Base-by-base conservation (phyloP, 2,329 filamentous ascomycete genomes). In the Sporothrix schenckii region DNA sequence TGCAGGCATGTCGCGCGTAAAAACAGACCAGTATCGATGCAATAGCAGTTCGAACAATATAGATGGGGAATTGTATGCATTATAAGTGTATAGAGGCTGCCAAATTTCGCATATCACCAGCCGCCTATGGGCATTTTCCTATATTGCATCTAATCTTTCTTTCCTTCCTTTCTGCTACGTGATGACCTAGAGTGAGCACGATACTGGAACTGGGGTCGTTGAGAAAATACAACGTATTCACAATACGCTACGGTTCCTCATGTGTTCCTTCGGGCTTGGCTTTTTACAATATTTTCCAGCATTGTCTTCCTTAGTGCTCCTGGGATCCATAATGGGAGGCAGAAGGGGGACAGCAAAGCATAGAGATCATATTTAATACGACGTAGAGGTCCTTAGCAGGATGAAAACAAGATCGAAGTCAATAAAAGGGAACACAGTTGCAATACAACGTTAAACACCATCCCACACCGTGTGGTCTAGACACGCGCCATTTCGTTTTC, bases 101-200 rank as follows among this genome's bases (percentile, higher is more conserved):
- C 16, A 21, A 24, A 53, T 50, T 50, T 34, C 63, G 19, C 11
- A 41, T 41, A 52, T 66, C 63, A 53, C 39, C 39, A 21, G 34
- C 50, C 53, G 50, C 39, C 52, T 30, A 56, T 11, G 24, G 50
- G 11, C 21, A 21, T 44, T 67, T 39, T 5, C 27, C 27, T 39
- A 53, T 39, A 66, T 66, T 66, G 63, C 63, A 66, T 53, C 63
- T 39, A 44, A 66, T 52, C 24, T 24, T 30, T 39, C 7, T 30
- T 54, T 30, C 11, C 27, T 27, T 16, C 14, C 21, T 30, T 19
- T 60, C 2, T 16, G 13, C n/a, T 61, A 44, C 34, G 16, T 7
- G 19, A 19, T 19, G n/a, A 41, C 3, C 30, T 4, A 19, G 1
- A 63, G n/a, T 27, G 58, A 63, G 39, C 54, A 39, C 7, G 58